Evolutionary conservation across 306 rosid genomes (phyloP), one percentile per base, ranked within the genome.

Genomic region (Luffa aegyptiaca): DNA sequence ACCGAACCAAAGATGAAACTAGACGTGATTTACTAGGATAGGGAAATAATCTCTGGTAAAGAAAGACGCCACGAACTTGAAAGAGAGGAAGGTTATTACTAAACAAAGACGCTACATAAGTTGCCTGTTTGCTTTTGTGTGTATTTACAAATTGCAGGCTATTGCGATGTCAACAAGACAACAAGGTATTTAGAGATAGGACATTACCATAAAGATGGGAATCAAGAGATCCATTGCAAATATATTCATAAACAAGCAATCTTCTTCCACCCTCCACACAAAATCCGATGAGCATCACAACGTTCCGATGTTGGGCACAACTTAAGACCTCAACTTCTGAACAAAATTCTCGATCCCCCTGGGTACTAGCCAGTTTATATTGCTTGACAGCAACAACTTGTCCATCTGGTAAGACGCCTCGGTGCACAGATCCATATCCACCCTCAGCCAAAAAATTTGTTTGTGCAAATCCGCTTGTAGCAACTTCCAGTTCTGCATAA

Each of bases 231-330:
- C 96, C 90, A 21, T 95, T 88, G 96, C 99, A 95, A 52, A 95
- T 85, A 71, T 88, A 95, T 82, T 95, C 99, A 83, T 95, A 95
- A 74, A 93, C 97, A 20, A 95, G 90, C 88, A 93, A 85, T 86
- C 96, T 93, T 86, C 90, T 91, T 84, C 97, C 99, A 55, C 86
- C 90, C 81, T 95, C 99, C 80, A 93, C 96, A 69, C 97, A 93
- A 68, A 95, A 90, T 7, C 99, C 97, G 33, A 90, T 91, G 59
- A 95, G 88, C 97, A 91, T 89, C 83, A 95, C 97, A 44, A 95
- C 99, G 63, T 93, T 95, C 8, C 97, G 97, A 86, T 95, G 99
- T 81, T 95, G 99, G 12, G 99, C 97, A 52, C 99, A 93, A 87
- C 96, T 95, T 81, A 95, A 87, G 76, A 95, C 96, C 80, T 95